phyloP scores from a whole-genome alignment of 352 stramenopile genomes.

The Bremia lactucae region DNA sequence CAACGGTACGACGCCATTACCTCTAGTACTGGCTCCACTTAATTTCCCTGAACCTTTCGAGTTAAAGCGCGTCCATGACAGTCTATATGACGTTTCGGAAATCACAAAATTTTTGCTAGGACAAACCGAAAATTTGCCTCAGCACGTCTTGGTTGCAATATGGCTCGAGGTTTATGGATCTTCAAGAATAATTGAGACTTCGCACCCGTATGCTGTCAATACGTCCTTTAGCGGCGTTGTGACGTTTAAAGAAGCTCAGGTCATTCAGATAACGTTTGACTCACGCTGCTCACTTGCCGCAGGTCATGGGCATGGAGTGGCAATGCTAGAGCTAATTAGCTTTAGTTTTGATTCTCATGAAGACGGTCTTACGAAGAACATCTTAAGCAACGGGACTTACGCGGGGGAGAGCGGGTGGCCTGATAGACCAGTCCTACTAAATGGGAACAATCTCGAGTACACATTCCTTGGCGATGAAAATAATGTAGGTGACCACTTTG shows the following conservation, averaged over 20 bases:
- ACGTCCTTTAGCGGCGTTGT: constrained; percentile 23
- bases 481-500: constrained; percentile 41
- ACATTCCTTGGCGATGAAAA: constrained; percentile 47
- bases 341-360: constrained; percentile 14
- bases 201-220: constrained; percentile 41
- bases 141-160: constrained; percentile 50
- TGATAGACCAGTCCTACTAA: constrained; percentile 33
- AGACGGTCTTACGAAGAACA: constrained; percentile 15
- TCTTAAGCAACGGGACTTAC: constrained; percentile 22
- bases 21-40: constrained; percentile 12
- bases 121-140: constrained; percentile 29
- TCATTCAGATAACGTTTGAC: constrained; percentile 56
- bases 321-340: constrained; percentile 15
- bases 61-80: constrained; percentile 26
- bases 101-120: constrained; percentile 56
- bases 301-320: constrained; percentile 13
- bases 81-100: constrained; percentile 39
- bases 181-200: constrained; percentile 44
- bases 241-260: constrained; percentile 43
- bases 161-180: constrained; percentile 76
- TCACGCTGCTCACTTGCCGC: constrained; percentile 37
- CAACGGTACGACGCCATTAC: background rate
- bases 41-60: constrained; percentile 33
- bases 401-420: constrained; percentile 40
- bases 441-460: constrained; percentile 54